Conservation (phyloP, 2,329 filamentous ascomycete genomes). For the Exutisphaerella laricina region DNA sequence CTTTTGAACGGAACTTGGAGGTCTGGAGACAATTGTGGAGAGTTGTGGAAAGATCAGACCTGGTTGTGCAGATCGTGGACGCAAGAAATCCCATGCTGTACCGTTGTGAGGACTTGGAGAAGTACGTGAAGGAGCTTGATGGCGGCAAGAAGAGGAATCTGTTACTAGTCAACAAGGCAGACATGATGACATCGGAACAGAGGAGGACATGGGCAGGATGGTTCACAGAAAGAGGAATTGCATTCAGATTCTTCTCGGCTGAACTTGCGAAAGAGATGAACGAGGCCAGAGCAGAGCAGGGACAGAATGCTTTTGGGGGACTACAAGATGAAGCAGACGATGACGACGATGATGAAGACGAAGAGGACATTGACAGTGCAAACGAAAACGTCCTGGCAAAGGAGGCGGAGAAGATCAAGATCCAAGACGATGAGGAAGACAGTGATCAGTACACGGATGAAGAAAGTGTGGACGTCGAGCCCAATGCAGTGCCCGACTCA, state of each 20-base stretch:
- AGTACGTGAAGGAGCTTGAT: conserved; percentile 90
- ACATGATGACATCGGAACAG: conserved; percentile 93
- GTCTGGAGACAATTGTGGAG: conserved; percentile 98
- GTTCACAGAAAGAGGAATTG: conserved; percentile 72
- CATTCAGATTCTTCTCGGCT: conserved; percentile 95
- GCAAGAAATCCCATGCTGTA: conserved; percentile 92
- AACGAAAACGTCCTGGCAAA: conserved; percentile 37
- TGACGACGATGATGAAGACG: conserved; percentile 24
- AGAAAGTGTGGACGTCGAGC: conserved; percentile 32
- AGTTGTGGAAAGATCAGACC: conserved; percentile 92
- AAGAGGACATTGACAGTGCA: conserved; percentile 43
- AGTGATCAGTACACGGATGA: conserved; percentile 37
- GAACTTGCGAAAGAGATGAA: conserved; percentile 84
- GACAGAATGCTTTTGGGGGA: conserved; percentile 39
- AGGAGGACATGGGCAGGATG: conserved; percentile 79
- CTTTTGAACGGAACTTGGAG: conserved; percentile 94
- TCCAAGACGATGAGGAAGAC: conserved; percentile 38
- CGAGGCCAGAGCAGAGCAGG: conserved; percentile 56
- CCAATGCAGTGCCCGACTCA: conserved; percentile 31
- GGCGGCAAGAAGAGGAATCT: conserved; percentile 69
- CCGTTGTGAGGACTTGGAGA: conserved; percentile 86
- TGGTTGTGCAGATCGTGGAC: conserved; percentile 97
- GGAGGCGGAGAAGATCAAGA: conserved; percentile 36
- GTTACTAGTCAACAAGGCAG: conserved; percentile 93
- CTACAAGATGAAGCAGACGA: conserved; percentile 47